Evolutionary conservation across 2,329 filamentous ascomycete genomes (phyloP), one percentile per base, ranked within the genome.

Genomic region (Sclerotinia nivalis): DNA sequence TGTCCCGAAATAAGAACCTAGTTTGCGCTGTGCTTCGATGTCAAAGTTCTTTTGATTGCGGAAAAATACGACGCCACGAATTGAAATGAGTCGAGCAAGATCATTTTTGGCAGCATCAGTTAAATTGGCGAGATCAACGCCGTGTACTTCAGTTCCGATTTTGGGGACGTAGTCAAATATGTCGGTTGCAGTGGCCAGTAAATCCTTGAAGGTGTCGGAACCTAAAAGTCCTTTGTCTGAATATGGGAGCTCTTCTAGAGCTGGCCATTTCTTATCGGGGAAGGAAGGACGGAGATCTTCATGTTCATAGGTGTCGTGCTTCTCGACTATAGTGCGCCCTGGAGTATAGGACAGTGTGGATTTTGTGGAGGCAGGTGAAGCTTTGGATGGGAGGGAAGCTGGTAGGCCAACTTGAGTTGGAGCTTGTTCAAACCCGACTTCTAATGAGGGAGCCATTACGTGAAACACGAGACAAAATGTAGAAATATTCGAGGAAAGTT

Each of bases 1-100:
- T 18, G 78, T 81, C 8, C 86, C 86, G 73, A 85, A 86, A 76
- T 87, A 84, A 52, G 79, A 75, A 10, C 85, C 84, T 4, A 88
- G 79, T 68, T 83, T 80, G 13, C 84, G 79, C 74, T 87, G 85
- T 28, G 81, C 80, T n/a, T 86, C 81, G 60, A 87, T 83, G 71
- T 82, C 81, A 37, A 87, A 82, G 72, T 85, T 83, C 69, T 84
- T 80, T 75, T 88, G 86, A 61, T 83, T 79, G 20, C 86, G 81
- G 80, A 88, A 87, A 77, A 88, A 86, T 1, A 88, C 85, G 0
- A 88, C 86, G 4, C 86, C 86, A 56, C 86, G 80, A 37, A 81
- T 82, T 4, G 85, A 83, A 64, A 88, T 83, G 59, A 85, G 77
- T 0, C 84, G 76, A 0, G 84, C 84, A 4, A 86, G 79, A 69